Percentiles rank a stretch among this genome's conserved stretches.
Conservation (phyloP, 2,329 filamentous ascomycete species). For the Plectosphaerella sp. region DNA sequence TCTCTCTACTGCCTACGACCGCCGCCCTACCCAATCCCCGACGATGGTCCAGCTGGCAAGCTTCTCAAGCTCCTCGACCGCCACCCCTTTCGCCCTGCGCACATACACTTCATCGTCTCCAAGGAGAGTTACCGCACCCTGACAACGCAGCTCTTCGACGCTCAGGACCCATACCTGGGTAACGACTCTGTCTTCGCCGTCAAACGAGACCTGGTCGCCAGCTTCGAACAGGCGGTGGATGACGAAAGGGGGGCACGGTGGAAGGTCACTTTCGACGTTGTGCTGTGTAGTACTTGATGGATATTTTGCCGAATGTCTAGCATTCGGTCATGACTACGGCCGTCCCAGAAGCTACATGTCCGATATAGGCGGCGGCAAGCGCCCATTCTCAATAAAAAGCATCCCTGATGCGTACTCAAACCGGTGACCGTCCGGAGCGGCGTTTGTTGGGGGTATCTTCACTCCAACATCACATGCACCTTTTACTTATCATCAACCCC, state of each 20-base stretch:
- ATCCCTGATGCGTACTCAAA: too few relatives aligned
- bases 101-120: constrained; percentile 30
- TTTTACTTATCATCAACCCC: too few relatives aligned
- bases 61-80: constrained; percentile 23
- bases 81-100: constrained; percentile 25
- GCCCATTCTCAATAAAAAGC: too few relatives aligned
- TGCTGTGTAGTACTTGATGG: constrained; percentile 3
- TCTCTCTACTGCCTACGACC: constrained; percentile 57
- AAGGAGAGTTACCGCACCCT: constrained; percentile 55
- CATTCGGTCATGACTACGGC: too few relatives aligned
- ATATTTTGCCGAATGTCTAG: too few relatives aligned
- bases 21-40: constrained; percentile 45
- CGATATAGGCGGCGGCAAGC: too few relatives aligned
- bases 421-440: too few relatives aligned
- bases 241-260: constrained; percentile 15
- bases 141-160: constrained; percentile 63
- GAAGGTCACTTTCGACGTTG: constrained; percentile 19
- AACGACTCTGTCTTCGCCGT: constrained; percentile 29
- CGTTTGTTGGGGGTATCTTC: too few relatives aligned
- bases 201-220: constrained; percentile 24
- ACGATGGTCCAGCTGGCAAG: constrained; percentile 22
- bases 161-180: constrained; percentile 46
- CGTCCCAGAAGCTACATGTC: too few relatives aligned
- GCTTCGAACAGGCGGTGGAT: constrained; percentile 16
- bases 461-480: too few relatives aligned